Evolutionary conservation across 2,329 filamentous ascomycete species (phyloP), one percentile per base, ranked within the genome.

Genomic region (Mariannaea elegans): DNA sequence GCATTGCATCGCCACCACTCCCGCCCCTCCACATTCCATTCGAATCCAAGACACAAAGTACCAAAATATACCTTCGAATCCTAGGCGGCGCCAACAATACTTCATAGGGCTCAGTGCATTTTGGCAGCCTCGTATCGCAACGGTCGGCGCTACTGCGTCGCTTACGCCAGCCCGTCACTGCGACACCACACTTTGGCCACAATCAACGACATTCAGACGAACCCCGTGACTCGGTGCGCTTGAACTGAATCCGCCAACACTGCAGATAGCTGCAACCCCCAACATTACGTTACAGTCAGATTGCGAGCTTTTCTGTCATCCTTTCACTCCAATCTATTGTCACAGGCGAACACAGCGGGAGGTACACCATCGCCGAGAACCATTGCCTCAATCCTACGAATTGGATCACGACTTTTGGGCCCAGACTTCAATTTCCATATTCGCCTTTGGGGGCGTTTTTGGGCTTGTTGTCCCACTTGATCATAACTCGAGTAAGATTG

Each of bases 401-500:
- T 39, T 19, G 36, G 46, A 51, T 24, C 46, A 41, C 39, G 10
- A 18, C 45, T 34, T 27, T 36, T 38, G 23, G 16, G 32, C 32
- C 53, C 48, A 36, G 44, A 44, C 16, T 34, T 24, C 6, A 34
- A 7, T 19, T 34, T 42, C 36, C 16, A 21, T 27, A n/a, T 16
- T 31, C 32, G 24, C 38, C 24, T 38, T 24, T 45, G 16, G 45
- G 46, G 38, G 39, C 36, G n/a, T 10, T 23, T 36, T 29, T 44
- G 53, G 57, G 39, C 56, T 55, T 27, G 8, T 32, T 32, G 18
- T 32, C 47, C 31, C 29, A 27, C 38, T 50, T 50, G 29, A 31
- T 47, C 38, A 50, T 55, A 23, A 44, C 32, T 52, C 48, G 41
- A 49, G 52, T 59, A 60, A 49, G 63, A 63, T 51, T 63, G 39